phyloP scores from a whole-genome alignment of 1,284 basidiomycete species.

The Austropuccinia psidii region DNA sequence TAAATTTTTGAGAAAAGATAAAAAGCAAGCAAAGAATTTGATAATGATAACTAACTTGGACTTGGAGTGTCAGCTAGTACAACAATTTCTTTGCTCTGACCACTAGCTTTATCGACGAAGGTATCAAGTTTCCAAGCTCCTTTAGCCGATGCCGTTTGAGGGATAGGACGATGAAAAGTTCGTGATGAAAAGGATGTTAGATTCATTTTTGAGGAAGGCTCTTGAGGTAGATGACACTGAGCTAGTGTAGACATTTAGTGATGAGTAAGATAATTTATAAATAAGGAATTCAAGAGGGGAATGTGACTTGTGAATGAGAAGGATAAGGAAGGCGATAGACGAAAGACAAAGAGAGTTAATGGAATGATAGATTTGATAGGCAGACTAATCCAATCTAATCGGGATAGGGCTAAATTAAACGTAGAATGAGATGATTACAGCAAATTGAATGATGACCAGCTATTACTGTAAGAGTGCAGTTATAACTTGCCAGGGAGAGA shows the following conservation, averaged over 20 bases:
- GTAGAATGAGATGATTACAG: too few relatives aligned
- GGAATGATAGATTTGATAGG: too few relatives aligned
- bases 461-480: too few relatives aligned
- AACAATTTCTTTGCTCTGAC: slow-evolving; percentile 33
- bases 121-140: slow-evolving; percentile 34
- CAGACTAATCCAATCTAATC: too few relatives aligned
- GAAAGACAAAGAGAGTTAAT: too few relatives aligned
- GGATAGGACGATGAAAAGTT: slow-evolving; percentile 8
- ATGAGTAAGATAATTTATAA: background rate
- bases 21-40: background rate
- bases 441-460: too few relatives aligned
- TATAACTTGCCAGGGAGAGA: too few relatives aligned
- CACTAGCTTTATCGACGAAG: slow-evolving; percentile 30
- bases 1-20: background rate
- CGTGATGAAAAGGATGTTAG: slow-evolving; percentile 15
- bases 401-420: too few relatives aligned
- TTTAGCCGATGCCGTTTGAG: background rate
- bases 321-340: too few relatives aligned
- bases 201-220: slow-evolving; percentile 15
- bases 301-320: background rate
- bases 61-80: slow-evolving; percentile 32
- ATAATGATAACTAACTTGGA: slow-evolving; percentile 20
- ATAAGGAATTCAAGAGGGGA: background rate
- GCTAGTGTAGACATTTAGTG: slow-evolving; percentile 6
- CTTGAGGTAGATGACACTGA: slow-evolving; percentile 15